phyloP scores from a whole-genome alignment of 306 rosid genomes.

The Trifolium pratense region DNA sequence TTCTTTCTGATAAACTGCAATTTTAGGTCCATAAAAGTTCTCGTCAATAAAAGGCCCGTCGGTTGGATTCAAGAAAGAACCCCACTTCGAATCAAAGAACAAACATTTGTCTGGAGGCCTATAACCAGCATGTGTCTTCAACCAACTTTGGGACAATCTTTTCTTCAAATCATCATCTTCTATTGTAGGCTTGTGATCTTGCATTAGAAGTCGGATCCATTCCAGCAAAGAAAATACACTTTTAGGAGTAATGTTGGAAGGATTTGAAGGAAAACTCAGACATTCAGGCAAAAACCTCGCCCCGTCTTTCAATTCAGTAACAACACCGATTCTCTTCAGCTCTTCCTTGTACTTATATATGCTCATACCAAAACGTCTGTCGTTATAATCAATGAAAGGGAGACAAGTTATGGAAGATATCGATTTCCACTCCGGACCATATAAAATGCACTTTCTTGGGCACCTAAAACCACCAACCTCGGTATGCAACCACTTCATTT shows the following conservation, averaged over 20 bases:
- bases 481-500: slow-evolving; percentile 64
- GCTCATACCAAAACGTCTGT: slow-evolving; percentile 47
- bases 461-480: slow-evolving; percentile 47
- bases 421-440: slow-evolving; percentile 65
- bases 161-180: slow-evolving; percentile 37
- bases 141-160: slow-evolving; percentile 58
- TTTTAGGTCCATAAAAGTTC: too few relatives aligned
- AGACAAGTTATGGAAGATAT: slow-evolving; percentile 62
- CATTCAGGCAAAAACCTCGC: slow-evolving; percentile 34
- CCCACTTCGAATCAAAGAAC: too few relatives aligned
- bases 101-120: too few relatives aligned
- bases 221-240: slow-evolving; percentile 57
- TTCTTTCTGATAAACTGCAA: too few relatives aligned
- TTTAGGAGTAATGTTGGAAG: slow-evolving; percentile 43
- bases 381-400: slow-evolving; percentile 71
- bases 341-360: slow-evolving; percentile 57
- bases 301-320: too few relatives aligned
- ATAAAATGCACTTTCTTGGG: slow-evolving; percentile 66
- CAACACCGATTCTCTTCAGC: too few relatives aligned
- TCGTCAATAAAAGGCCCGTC: too few relatives aligned
- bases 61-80: too few relatives aligned
- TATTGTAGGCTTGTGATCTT: slow-evolving; percentile 17
- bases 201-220: slow-evolving; percentile 45
- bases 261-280: slow-evolving; percentile 53
- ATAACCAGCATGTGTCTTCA: slow-evolving; percentile 68